Conservation (phyloP, 805 yeast genomes). For the Sugiyamaella mastotermitis region DNA sequence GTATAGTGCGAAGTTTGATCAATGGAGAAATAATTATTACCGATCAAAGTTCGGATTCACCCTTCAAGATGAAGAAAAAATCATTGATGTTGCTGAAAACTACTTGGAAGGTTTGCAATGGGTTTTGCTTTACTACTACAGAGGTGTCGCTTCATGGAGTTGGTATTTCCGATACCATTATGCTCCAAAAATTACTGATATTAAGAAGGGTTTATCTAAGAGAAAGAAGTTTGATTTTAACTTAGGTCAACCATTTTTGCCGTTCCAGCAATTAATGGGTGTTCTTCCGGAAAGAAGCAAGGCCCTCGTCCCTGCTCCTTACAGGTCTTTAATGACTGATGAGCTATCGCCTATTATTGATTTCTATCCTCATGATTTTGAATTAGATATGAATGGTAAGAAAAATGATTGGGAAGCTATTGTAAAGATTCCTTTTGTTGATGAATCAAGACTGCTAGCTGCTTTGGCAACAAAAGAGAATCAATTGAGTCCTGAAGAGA, state of each 20-base stretch:
- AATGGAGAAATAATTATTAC: slow-evolving; percentile 86
- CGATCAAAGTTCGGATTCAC: slow-evolving; percentile 70
- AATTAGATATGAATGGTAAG: slow-evolving; percentile 87
- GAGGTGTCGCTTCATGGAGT: slow-evolving; percentile 91
- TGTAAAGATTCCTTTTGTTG: slow-evolving; percentile 86
- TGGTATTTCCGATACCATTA: slow-evolving; percentile 91
- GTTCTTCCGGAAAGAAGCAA: slow-evolving; percentile 92
- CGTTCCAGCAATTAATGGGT: slow-evolving; percentile 96
- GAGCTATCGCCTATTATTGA: slow-evolving; percentile 80
- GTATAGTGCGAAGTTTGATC: slow-evolving; percentile 65
- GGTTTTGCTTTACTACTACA: slow-evolving; percentile 88
- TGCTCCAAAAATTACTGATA: slow-evolving; percentile 90
- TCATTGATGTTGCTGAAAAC: slow-evolving; percentile 64
- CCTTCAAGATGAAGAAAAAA: slow-evolving; percentile 43
- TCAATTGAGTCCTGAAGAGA: slow-evolving; percentile 63
- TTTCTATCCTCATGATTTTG: slow-evolving; percentile 85
- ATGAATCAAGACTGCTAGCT: slow-evolving; percentile 62
- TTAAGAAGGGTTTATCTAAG: slow-evolving; percentile 54
- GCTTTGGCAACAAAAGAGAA: slow-evolving; percentile 66
- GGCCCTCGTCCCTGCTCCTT: slow-evolving; percentile 66
- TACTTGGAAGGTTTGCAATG: slow-evolving; percentile 95
- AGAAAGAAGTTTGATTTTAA: slow-evolving; percentile 58
- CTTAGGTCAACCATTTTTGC: slow-evolving; percentile 73
- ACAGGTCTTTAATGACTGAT: slow-evolving; percentile 80
- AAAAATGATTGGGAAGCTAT: slow-evolving; percentile 98